Conservation (phyloP, 164 flowering plant genomes). For the Tetracentron sinense region DNA sequence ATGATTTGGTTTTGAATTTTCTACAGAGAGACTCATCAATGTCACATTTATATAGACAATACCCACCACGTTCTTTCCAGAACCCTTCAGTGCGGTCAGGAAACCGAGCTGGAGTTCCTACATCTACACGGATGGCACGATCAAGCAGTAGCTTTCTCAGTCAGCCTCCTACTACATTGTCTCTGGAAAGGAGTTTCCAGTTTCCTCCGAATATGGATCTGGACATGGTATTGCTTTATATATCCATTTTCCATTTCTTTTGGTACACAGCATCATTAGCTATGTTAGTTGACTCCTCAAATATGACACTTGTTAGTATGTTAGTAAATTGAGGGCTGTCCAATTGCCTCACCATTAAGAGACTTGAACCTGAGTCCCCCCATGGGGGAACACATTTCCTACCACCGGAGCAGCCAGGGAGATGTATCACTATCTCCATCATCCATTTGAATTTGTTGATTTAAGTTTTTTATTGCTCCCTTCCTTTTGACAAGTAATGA, state of each 20-base stretch:
- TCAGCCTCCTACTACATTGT: constrained; percentile 31
- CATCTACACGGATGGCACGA: constrained; percentile 44
- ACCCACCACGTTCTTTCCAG: constrained; percentile 28
- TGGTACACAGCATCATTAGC: too few relatives aligned
- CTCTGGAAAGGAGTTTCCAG: constrained; percentile 29
- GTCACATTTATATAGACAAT: constrained; percentile 32
- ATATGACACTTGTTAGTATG: too few relatives aligned
- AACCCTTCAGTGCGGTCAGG: constrained; percentile 41
- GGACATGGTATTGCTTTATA: constrained; percentile 65
- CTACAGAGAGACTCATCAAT: constrained; percentile 37
- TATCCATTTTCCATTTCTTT: not conserved
- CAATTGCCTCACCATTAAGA: too few relatives aligned
- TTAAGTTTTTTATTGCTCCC: too few relatives aligned
- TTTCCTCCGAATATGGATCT: constrained; percentile 76
- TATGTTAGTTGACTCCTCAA: too few relatives aligned
- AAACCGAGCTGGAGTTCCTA: constrained; percentile 32
- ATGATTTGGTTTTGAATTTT: not conserved
- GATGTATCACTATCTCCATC: too few relatives aligned
- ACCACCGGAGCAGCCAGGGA: too few relatives aligned
- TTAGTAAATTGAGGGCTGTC: too few relatives aligned
- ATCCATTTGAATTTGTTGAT: too few relatives aligned
- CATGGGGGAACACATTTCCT: too few relatives aligned
- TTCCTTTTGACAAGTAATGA: too few relatives aligned
- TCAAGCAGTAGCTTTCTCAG: constrained; percentile 35
- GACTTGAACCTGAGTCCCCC: too few relatives aligned